Evolutionary conservation across 2,329 filamentous ascomycete genomes (phyloP).

Genomic region (Colletotrichum ledebouriae): DNA sequence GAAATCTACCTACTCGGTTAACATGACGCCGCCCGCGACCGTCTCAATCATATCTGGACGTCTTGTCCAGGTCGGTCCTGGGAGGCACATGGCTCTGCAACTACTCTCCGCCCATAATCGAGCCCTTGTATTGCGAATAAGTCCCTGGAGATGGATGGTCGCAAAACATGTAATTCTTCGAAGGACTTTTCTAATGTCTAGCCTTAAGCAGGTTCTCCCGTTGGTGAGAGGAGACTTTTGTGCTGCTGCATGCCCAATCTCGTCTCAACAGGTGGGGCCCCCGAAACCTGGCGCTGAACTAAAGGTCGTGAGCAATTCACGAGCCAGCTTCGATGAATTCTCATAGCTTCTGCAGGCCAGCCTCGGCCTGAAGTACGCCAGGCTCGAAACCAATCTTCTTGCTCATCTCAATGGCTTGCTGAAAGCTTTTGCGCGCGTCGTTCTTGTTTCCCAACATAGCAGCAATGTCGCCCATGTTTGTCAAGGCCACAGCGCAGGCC

Average conservation of each 20-base stretch:
- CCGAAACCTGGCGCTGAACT: not conserved
- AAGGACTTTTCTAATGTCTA: constrained; percentile 13
- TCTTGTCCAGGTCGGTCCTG: too few relatives aligned
- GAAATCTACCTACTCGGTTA: not conserved
- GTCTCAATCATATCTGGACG: too few relatives aligned
- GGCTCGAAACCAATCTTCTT: constrained; percentile 65
- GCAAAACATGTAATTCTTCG: not conserved
- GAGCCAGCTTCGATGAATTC: not conserved
- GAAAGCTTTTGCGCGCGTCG: constrained; percentile 77
- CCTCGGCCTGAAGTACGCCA: constrained; percentile 66
- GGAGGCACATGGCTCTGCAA: not conserved
- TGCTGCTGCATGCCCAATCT: not conserved
- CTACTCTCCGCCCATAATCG: constrained; percentile 21
- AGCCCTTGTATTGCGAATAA: not conserved
- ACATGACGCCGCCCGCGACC: not conserved
- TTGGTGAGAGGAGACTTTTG: constrained; percentile 2
- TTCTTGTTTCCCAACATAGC: constrained; percentile 76
- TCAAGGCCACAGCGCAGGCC: constrained; percentile 85
- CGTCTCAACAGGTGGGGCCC: not conserved
- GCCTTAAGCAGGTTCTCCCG: constrained; percentile 36
- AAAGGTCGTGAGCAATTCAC: not conserved
- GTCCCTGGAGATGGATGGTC: not conserved
- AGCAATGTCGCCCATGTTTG: constrained; percentile 88
- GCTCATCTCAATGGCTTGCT: constrained; percentile 75
- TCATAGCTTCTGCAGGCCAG: constrained; percentile 55